Evolutionary conservation across 1,139 yeast genomes (phyloP), one percentile per base, ranked within the genome.

Genomic region (Lodderomyces theae): DNA sequence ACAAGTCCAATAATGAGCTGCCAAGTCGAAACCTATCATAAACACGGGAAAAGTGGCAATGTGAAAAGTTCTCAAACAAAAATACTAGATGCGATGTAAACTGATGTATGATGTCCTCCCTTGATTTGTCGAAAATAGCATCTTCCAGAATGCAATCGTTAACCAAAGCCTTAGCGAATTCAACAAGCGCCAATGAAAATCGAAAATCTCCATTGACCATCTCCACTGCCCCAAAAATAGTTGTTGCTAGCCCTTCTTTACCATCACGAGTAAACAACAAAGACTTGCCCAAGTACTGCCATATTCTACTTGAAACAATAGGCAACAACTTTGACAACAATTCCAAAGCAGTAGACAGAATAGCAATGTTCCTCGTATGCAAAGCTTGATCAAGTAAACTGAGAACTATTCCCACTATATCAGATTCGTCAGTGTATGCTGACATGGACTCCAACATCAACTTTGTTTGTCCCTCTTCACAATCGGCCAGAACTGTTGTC

Each of bases 231-330:
- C 92, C 90, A 42, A 87, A 69, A 7, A 87, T 70, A 0, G 74
- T 71, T 1, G 80, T 62, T 0, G 82, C 79, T 39, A 80, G 63
- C 0, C 94, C 92, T 39, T 86, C 88, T 49, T 78, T 80, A 0
- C 89, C 88, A 45, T 78, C 75, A 39, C 74, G 72, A 12, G 84
- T 80, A 3, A 87, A 64, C 21, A 88, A 63, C 16, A 80, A 75
- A 1, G 95, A 83, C 42, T 80, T 78, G 13, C 81, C 74, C 13
- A 89, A 61, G 52, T 81, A 86, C 0, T 89, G 77, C 96, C 96
- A 89, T 2, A 89, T 84, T 46, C 89, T 67, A 47, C 76, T 74
- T 0, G 95, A 78, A 35, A 72, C 74, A 6, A 77, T 63, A 30
- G 67, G 66, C 30, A 70, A 64, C 40, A 79, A 66, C 2, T 73